phyloP scores from a whole-genome alignment of 2,329 filamentous ascomycete species.

The Stagonosporopsis cucurbitacearum region DNA sequence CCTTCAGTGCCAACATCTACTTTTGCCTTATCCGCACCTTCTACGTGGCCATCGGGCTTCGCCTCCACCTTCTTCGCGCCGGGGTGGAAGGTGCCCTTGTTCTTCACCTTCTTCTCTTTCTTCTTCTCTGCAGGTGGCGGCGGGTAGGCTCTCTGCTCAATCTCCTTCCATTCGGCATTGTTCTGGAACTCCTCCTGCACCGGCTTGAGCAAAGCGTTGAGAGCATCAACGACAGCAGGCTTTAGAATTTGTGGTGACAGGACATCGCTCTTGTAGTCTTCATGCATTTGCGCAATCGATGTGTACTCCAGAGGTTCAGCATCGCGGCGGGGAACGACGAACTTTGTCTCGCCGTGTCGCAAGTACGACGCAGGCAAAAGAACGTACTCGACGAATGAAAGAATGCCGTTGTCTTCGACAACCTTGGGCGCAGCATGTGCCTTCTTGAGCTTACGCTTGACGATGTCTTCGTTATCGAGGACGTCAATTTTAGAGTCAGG shows the following conservation, averaged over 20 bases:
- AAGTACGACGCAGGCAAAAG: constrained; percentile 79
- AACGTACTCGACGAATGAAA: constrained; percentile 87
- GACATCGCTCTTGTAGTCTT: constrained; percentile 81
- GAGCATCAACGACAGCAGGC: constrained; percentile 75
- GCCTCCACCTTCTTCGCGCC: constrained; percentile 46
- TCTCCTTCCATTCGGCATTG: constrained; percentile 79
- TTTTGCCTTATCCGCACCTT: constrained; percentile 51
- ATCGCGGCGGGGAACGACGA: constrained; percentile 70
- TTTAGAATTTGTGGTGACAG: constrained; percentile 89
- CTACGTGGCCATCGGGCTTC: constrained; percentile 55
- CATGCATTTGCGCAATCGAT: constrained; percentile 74
- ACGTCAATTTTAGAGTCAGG: constrained; percentile 89
- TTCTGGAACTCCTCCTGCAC: constrained; percentile 76
- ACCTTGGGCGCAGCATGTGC: constrained; percentile 78
- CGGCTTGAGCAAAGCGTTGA: constrained; percentile 76
- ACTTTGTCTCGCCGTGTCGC: constrained; percentile 61
- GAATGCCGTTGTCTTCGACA: constrained; percentile 83
- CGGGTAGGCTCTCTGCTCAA: constrained; percentile 82
- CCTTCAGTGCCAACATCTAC: constrained; percentile 51
- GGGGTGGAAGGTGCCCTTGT: constrained; percentile 72
- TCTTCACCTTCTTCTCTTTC: constrained; percentile 76
- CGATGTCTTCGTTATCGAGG: constrained; percentile 76
- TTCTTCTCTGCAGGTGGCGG: constrained; percentile 64
- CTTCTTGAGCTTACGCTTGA: constrained; percentile 74
- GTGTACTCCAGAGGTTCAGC: constrained; percentile 83